Conservation (phyloP, 495 filamentous ascomycete genomes). For the Niebla homalea region DNA sequence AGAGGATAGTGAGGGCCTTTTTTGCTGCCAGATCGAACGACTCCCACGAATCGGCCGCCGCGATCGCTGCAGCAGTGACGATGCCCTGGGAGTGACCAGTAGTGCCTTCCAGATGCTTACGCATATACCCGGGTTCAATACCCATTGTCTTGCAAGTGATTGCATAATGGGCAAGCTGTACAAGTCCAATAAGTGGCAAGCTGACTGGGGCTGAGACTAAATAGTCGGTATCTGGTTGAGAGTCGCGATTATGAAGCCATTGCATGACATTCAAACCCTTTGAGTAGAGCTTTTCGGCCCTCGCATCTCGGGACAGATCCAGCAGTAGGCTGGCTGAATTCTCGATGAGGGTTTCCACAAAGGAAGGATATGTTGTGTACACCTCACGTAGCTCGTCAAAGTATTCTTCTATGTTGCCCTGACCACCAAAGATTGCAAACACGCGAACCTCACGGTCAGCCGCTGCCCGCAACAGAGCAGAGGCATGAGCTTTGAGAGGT, state of each 20-base stretch:
- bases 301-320: slow-evolving; percentile 67
- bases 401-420: slow-evolving; percentile 98
- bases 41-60: slow-evolving; percentile 78
- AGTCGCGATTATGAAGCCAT: slow-evolving; percentile 78
- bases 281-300: slow-evolving; percentile 85
- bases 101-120: slow-evolving; percentile 68
- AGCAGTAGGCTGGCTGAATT: slow-evolving; percentile 72
- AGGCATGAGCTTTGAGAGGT: slow-evolving; percentile 77
- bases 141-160: slow-evolving; percentile 86
- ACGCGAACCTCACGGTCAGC: slow-evolving; percentile 63
- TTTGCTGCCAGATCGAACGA: slow-evolving; percentile 66
- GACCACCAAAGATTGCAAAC: slow-evolving; percentile 93
- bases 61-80: slow-evolving; percentile 83
- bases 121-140: slow-evolving; percentile 68
- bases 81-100: slow-evolving; percentile 97
- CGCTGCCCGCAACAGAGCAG: slow-evolving; percentile 80
- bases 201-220: slow-evolving; percentile 94
- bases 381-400: slow-evolving; percentile 92
- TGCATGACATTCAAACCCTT: slow-evolving; percentile 88
- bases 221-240: slow-evolving; percentile 89
- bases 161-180: slow-evolving; percentile 85
- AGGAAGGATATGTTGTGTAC: slow-evolving; percentile 77
- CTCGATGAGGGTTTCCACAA: slow-evolving; percentile 71
- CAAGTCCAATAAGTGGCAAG: slow-evolving; percentile 88
- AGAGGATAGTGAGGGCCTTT: slow-evolving; percentile 80